These are phyloP conservation scores for Alternaria gansuensis DNA, from an alignment of 2,329 filamentous ascomycete genomes.

Conservation along the genomic window DNA sequence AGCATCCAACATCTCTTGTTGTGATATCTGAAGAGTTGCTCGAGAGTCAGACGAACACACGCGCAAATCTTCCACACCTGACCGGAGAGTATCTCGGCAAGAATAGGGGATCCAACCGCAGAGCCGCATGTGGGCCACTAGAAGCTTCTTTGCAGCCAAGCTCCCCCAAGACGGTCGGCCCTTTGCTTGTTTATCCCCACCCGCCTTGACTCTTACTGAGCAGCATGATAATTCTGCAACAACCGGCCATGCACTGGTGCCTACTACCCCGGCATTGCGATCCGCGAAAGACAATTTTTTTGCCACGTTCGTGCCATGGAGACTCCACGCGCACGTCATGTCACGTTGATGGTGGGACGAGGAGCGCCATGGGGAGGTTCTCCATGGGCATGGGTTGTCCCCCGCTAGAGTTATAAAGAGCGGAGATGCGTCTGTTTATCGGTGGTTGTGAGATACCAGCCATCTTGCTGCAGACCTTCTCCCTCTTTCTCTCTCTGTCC, in stretches of 20 bases:
- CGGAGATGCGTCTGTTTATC: slow-evolving; percentile 23
- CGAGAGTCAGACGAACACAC: slow-evolving; percentile 2
- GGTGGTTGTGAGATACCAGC: slow-evolving; percentile 19
- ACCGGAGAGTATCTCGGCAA: slow-evolving; percentile 20
- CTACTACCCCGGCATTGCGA: slow-evolving; percentile 23
- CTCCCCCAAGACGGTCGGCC: slow-evolving; percentile 37
- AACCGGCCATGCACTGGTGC: slow-evolving; percentile 23
- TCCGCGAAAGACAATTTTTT: slow-evolving; percentile 29
- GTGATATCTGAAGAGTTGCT: not conserved
- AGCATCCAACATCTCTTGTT: not conserved
- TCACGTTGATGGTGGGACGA: slow-evolving; percentile 12
- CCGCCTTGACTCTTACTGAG: slow-evolving; percentile 26
- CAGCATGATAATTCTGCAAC: slow-evolving; percentile 29
- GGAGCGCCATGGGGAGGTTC: slow-evolving; percentile 34
- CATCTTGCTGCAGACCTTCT: slow-evolving; percentile 18
- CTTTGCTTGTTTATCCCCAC: slow-evolving; percentile 36
- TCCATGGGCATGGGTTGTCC: slow-evolving; percentile 32
- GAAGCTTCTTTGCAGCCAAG: slow-evolving; percentile 45
- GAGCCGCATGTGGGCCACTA: slow-evolving; percentile 45
- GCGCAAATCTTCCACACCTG: slow-evolving; percentile 10
- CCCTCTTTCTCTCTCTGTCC: slow-evolving; percentile 11
- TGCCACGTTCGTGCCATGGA: slow-evolving; percentile 35
- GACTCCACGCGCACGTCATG: slow-evolving; percentile 38
- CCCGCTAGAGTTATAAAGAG: slow-evolving; percentile 41
- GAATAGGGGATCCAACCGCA: slow-evolving; percentile 31